Evolutionary conservation across 2,329 filamentous ascomycete genomes (phyloP).

Genomic region (Fusarium siculi): DNA sequence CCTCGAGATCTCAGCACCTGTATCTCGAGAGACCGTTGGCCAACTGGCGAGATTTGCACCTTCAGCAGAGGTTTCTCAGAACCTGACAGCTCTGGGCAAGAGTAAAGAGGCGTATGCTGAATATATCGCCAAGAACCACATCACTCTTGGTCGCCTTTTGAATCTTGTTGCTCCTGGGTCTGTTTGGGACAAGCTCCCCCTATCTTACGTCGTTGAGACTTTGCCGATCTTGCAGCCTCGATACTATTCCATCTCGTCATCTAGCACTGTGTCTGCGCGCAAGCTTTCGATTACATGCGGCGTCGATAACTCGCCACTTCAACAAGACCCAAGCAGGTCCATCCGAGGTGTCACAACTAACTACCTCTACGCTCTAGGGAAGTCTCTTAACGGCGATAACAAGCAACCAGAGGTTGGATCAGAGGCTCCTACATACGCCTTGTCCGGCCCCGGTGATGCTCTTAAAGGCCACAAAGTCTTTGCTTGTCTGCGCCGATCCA

Average conservation of each 20-base stretch:
- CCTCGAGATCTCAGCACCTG: slow-evolving; percentile 54
- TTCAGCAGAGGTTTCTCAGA: slow-evolving; percentile 55
- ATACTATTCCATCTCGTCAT: slow-evolving; percentile 72
- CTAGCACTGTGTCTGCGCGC: slow-evolving; percentile 50
- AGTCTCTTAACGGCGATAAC: slow-evolving; percentile 6
- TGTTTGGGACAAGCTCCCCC: slow-evolving; percentile 42
- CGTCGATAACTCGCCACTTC: slow-evolving; percentile 29
- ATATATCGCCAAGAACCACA: slow-evolving; percentile 36
- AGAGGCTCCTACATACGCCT: slow-evolving; percentile 9
- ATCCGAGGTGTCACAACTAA: slow-evolving; percentile 43
- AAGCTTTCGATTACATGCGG: slow-evolving; percentile 41
- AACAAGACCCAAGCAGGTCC: slow-evolving; percentile 13
- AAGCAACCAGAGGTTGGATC: neutral
- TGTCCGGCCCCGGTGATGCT: slow-evolving; percentile 27
- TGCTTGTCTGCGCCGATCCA: slow-evolving; percentile 45
- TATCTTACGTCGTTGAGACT: slow-evolving; percentile 66
- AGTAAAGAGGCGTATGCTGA: slow-evolving; percentile 36
- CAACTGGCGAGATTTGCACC: slow-evolving; percentile 59
- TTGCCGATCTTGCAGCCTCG: slow-evolving; percentile 62
- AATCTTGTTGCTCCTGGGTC: slow-evolving; percentile 19
- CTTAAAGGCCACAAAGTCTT: slow-evolving; percentile 34
- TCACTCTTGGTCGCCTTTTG: slow-evolving; percentile 43
- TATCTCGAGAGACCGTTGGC: slow-evolving; percentile 54
- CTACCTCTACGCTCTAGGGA: slow-evolving; percentile 40
- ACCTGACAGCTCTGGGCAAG: slow-evolving; percentile 19